Conservation (phyloP, 2,329 filamentous ascomycete species). For the Plenodomus lindquistii region DNA sequence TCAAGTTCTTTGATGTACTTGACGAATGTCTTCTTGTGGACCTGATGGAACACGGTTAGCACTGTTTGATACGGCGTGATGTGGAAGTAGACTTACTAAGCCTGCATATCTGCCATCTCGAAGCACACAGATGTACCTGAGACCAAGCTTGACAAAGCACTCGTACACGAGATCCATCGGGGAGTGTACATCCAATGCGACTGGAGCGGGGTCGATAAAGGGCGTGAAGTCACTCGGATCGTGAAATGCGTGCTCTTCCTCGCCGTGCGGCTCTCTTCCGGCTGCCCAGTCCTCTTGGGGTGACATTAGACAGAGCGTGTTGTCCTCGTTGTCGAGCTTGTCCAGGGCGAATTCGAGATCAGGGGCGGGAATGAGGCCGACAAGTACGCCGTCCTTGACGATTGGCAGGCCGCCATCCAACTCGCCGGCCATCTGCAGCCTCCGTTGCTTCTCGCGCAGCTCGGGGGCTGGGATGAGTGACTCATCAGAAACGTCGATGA, state of each 20-base stretch:
- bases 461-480: constrained; percentile 76
- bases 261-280: constrained; percentile 56
- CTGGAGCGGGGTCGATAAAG: constrained; percentile 88
- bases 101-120: constrained; percentile 84
- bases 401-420: constrained; percentile 92
- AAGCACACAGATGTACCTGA: constrained; percentile 90
- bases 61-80: not conserved
- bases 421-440: constrained; percentile 82
- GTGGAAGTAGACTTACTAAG: constrained; percentile 62
- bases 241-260: constrained; percentile 54
- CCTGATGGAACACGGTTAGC: constrained; percentile 48
- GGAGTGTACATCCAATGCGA: constrained; percentile 83
- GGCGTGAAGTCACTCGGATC: constrained; percentile 80
- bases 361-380: constrained; percentile 89
- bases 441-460: constrained; percentile 78
- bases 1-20: constrained; percentile 89
- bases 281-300: constrained; percentile 56
- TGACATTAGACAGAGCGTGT: constrained; percentile 80
- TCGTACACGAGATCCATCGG: constrained; percentile 97
- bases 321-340: constrained; percentile 74
- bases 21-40: constrained; percentile 96
- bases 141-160: constrained; percentile 89
- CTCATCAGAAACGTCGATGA: constrained; percentile 87
- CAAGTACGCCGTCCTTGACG: constrained; percentile 74
- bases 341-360: constrained; percentile 94